Evolutionary conservation across 2,329 filamentous ascomycete genomes (phyloP), one percentile per base, ranked within the genome.

Genomic region (Leptographium galeiforme): DNA sequence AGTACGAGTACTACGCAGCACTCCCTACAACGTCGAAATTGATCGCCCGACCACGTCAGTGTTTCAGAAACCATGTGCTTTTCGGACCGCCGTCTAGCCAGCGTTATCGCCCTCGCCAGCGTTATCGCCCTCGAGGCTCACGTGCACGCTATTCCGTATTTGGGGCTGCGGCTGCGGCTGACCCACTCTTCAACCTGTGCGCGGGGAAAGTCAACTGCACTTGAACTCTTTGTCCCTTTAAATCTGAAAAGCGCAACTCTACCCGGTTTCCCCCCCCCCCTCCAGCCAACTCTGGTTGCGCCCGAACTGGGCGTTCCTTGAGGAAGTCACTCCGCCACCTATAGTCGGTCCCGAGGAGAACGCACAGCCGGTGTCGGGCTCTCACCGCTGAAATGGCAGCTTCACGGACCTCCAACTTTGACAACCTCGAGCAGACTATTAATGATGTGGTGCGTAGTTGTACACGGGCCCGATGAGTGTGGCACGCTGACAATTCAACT

Each of bases 341-440:
- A 25, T 25, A 25, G 25, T 5, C 25, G 25, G 25, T 25, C 25
- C 25, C 25, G 25, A 36, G 34, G 8, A 13, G 8, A 36, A 13
- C 8, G 8, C 34, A 45, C 16, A 45, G 43, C 12, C 13, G 25
- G 16, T 6, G 13, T 48, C 34, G 8, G 46, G 25, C 18, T 13
- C n/a, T 25, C 33, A 14, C 33, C 8, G 33, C 36, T 40, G 58
- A 41, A 52, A 68, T 69, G 65, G 63, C 67, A 51, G 59, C 63
- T 16, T 59, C 64, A 52, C 59, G 63, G 52, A 64, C 67, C 55
- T 67, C 72, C 51, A 66, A 73, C 33, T 60, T 77, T 30, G 70
- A 75, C 52, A 64, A 70, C 54, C 67, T 81, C n/a, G 71, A 79
- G 61, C 66, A 68, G 52, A 72, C 77, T 59, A 68, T 81, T 58